Base-by-base conservation (phyloP, 139 green algal species). In the Chlorella sp. region DNA sequence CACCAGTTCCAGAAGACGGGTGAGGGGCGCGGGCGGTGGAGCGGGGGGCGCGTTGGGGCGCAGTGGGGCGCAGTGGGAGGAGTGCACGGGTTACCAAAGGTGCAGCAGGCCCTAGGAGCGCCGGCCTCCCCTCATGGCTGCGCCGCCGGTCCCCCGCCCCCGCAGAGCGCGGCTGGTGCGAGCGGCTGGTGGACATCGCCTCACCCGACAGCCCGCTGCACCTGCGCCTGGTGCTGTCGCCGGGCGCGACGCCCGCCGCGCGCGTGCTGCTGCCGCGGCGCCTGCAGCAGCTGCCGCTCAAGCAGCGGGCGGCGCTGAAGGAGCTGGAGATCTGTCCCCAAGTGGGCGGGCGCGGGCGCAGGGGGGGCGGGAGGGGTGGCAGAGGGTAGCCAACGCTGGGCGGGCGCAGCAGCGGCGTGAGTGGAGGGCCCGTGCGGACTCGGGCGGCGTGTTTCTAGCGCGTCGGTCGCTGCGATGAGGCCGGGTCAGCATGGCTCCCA, bases 1-100 rank as follows among this genome's bases (percentile, higher is more conserved):
- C 96, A 98, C 80, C 93, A 98, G 62, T 98, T 99, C 61, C 83
- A 90, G n/a, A 79, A 79, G 7, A 88, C 81, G 38, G 69, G 64
- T 80, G 38, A n/a, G 73, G 38, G 43, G 7, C 27, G 42, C 14
- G 31, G 59, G 4, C 15, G 3, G 4, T 5, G 4, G 12, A 14
- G 7, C 14, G 5, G 31, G 12, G 53, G 53, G 53, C 6, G 51
- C 17, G 23, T 25, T 25, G 11, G n/a, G n/a, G n/a, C n/a, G n/a
- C n/a, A n/a, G n/a, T n/a, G n/a, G n/a, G n/a, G n/a, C n/a, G n/a
- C n/a, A n/a, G n/a, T n/a, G n/a, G n/a, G n/a, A n/a, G n/a, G n/a
- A n/a, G n/a, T n/a, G n/a, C n/a, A n/a, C n/a, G n/a, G n/a, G n/a
- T n/a, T n/a, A n/a, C n/a, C n/a, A n/a, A n/a, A n/a, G n/a, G n/a